Percentiles rank a stretch among this genome's conserved stretches.
These are phyloP conservation scores for Endocarpon pusillum DNA, from an alignment of 495 filamentous ascomycete genomes.

Conservation along the genomic window DNA sequence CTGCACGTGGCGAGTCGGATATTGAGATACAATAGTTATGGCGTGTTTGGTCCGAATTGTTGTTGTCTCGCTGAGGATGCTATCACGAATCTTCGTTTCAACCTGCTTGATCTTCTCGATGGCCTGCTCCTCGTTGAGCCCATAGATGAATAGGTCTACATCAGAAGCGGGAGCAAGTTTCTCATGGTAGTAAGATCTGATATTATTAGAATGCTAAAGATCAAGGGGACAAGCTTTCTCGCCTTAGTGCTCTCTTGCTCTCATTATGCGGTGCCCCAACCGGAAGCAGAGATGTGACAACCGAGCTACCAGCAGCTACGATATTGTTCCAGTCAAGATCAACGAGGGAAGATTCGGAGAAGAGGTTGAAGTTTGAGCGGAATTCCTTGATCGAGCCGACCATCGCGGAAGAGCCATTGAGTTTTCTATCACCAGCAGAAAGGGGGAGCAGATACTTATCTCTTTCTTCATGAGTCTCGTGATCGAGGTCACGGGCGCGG, in stretches of 20 bases:
- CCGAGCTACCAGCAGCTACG: slow-evolving; percentile 58
- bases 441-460: slow-evolving; percentile 57
- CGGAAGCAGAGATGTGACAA: slow-evolving; percentile 55
- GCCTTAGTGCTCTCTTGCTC: slow-evolving; percentile 40
- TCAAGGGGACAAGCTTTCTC: not conserved
- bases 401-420: slow-evolving; percentile 42
- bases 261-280: slow-evolving; percentile 45
- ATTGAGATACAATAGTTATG: slow-evolving; percentile 67
- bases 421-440: slow-evolving; percentile 36
- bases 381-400: slow-evolving; percentile 50
- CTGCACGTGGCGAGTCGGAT: slow-evolving; percentile 64
- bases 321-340: slow-evolving; percentile 67
- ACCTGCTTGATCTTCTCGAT: slow-evolving; percentile 70
- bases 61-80: slow-evolving; percentile 58
- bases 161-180: slow-evolving; percentile 65
- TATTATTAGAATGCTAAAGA: slow-evolving; percentile 2
- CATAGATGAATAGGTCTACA: slow-evolving; percentile 72
- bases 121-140: slow-evolving; percentile 51
- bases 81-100: slow-evolving; percentile 48
- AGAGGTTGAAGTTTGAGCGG: slow-evolving; percentile 56
- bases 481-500: slow-evolving; percentile 41
- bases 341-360: slow-evolving; percentile 45
- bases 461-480: slow-evolving; percentile 40
- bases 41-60: slow-evolving; percentile 67
- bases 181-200: slow-evolving; percentile 61